Base-by-base conservation (phyloP, 345 rosid genomes). In the Brassica napus region DNA sequence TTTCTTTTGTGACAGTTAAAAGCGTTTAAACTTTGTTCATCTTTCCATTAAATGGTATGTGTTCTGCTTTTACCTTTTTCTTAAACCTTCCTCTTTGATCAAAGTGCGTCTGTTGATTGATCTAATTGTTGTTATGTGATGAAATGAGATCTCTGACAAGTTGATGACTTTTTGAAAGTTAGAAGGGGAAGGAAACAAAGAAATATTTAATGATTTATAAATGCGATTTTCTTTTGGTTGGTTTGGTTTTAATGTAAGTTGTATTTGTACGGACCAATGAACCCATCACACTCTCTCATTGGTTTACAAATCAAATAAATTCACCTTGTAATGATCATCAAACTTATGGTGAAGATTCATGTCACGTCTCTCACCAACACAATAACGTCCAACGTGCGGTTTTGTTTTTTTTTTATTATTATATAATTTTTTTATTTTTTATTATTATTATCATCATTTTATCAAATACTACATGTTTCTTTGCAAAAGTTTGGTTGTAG, bases 81-180 rank as follows among this genome's bases (percentile, higher is more conserved):
- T 71, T 63, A 63, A 64, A n/a, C 9, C 26, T n/a, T 64, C 24
- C 68, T 21, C 32, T 21, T 64, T 71, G 3, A 60, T 69, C 44
- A 65, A 10, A 63, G 5, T 31, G 35, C 10, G 5, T 77, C 23
- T 39, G 21, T 21, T 32, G 69, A 44, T 44, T 70, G 65, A 57
- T 79, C 64, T 58, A n/a, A 79, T 59, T 57, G 73, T 55, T 21
- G 52, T 55, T 28, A 58, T 68, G 74, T 58, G 18, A 28, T 61
- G 37, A 12, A 61, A 5, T 60, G 34, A 72, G 31, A 78, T 65
- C 68, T 67, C 68, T 67, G 78, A 74, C 83, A 80, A 55, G 72
- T 62, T 75, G 68, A 69, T 55, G 83, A 80, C 76, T 70, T 80
- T 75, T 55, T 75, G 65, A 69, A 80, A 74, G 75, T 79, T 74